These are phyloP conservation scores for Suhomyces yuchorum DNA, from an alignment of 1,139 yeast species.

Conservation along the genomic window DNA sequence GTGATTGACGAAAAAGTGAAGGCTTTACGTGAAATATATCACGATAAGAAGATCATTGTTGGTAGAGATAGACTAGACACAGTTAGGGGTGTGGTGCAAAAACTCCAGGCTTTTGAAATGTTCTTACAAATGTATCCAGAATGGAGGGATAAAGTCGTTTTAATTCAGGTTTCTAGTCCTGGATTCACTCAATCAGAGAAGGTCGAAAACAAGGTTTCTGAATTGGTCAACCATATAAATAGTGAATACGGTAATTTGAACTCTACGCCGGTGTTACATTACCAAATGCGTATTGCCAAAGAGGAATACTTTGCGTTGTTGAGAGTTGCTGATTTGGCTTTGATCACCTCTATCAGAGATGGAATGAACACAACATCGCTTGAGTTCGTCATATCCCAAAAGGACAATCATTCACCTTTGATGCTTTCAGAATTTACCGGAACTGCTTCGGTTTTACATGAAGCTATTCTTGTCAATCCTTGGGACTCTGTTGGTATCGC, in stretches of 20 bases:
- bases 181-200: slow-evolving; percentile 58
- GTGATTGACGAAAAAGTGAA: slow-evolving; percentile 40
- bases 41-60: slow-evolving; percentile 72
- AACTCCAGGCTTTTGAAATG: slow-evolving; percentile 77
- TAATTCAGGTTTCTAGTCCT: slow-evolving; percentile 91
- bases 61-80: slow-evolving; percentile 82
- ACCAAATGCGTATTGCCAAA: slow-evolving; percentile 83
- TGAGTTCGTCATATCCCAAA: slow-evolving; percentile 89
- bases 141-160: slow-evolving; percentile 83
- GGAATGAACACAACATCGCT: slow-evolving; percentile 96
- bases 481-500: slow-evolving; percentile 97
- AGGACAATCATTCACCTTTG: slow-evolving; percentile 69
- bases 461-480: slow-evolving; percentile 88
- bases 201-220: slow-evolving; percentile 78
- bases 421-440: slow-evolving; percentile 93
- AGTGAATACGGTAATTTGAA: slow-evolving; percentile 80
- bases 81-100: slow-evolving; percentile 82
- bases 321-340: slow-evolving; percentile 85
- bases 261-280: slow-evolving; percentile 84
- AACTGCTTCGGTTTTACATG: slow-evolving; percentile 75
- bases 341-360: slow-evolving; percentile 89
- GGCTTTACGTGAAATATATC: slow-evolving; percentile 66
- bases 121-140: slow-evolving; percentile 89
- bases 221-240: slow-evolving; percentile 76
- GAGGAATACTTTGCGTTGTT: slow-evolving; percentile 88